phyloP scores from a whole-genome alignment of 306 rosid genomes.

The Vachellia pachyceras region DNA sequence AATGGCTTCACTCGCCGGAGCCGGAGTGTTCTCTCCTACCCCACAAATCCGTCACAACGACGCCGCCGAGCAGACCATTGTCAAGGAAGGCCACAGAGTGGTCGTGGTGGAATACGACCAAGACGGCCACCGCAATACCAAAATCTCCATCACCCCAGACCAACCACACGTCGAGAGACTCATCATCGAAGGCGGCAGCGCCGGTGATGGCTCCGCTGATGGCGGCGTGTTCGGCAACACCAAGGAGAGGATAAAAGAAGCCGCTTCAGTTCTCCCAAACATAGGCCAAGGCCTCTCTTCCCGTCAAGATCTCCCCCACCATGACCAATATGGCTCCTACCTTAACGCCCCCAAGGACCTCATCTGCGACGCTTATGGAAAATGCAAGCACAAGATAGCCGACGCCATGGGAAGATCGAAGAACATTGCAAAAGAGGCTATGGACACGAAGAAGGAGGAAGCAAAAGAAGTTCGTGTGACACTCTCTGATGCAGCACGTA shows the following conservation, averaged over 20 bases:
- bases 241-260: constrained; percentile 45
- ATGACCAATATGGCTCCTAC: neutral
- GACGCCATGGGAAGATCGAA: constrained; percentile 55
- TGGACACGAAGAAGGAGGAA: constrained; percentile 9
- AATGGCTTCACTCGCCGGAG: constrained; percentile 55
- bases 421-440: constrained; percentile 36
- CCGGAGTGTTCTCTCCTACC: constrained; percentile 63
- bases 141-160: constrained; percentile 65
- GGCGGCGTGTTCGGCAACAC: neutral
- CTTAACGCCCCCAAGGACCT: constrained; percentile 51
- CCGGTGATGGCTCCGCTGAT: neutral
- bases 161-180: neutral
- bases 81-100: constrained; percentile 67
- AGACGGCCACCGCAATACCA: constrained; percentile 62
- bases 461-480: constrained; percentile 29
- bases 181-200: neutral
- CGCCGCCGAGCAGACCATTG: constrained; percentile 47
- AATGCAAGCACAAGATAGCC: constrained; percentile 63
- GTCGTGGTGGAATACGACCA: constrained; percentile 76
- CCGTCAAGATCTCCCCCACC: neutral
- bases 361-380: constrained; percentile 71
- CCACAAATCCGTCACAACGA: constrained; percentile 30
- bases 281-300: constrained; percentile 41
- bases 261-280: constrained; percentile 50
- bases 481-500: constrained; percentile 31